phyloP scores from a whole-genome alignment of 306 rosid genomes.

The Canavalia gladiata region DNA sequence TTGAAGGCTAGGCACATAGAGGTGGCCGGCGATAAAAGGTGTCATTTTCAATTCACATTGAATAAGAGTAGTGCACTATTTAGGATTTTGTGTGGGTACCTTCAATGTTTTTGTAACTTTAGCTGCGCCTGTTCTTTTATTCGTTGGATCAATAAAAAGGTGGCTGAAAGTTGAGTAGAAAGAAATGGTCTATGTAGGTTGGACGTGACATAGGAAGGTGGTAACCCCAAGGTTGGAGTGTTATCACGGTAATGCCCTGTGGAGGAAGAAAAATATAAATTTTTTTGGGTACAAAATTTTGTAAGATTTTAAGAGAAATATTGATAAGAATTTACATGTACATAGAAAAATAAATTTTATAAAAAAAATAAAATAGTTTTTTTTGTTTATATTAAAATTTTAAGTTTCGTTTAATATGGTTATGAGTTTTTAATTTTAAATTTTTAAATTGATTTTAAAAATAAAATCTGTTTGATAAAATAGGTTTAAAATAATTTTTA shows the following conservation, averaged over 20 bases:
- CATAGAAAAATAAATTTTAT: too few relatives aligned
- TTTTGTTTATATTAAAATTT: too few relatives aligned
- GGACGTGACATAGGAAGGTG: slow-evolving; percentile 20
- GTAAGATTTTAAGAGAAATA: too few relatives aligned
- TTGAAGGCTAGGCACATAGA: slow-evolving; percentile 18
- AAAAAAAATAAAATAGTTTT: too few relatives aligned
- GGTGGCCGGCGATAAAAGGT: neutral
- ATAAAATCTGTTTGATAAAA: too few relatives aligned
- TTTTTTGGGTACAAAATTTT: too few relatives aligned
- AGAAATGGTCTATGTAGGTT: neutral
- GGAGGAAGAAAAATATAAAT: neutral
- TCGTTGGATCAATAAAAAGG: slow-evolving; percentile 40
- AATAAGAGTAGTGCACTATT: neutral
- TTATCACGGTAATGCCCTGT: neutral
- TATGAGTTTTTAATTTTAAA: too few relatives aligned
- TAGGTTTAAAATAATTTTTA: too few relatives aligned
- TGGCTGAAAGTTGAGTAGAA: neutral
- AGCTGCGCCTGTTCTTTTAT: neutral
- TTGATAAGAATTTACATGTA: too few relatives aligned
- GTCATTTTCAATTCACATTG: slow-evolving; percentile 31
- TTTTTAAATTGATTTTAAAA: too few relatives aligned
- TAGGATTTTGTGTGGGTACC: slow-evolving; percentile 6
- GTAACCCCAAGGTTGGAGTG: neutral
- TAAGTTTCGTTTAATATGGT: too few relatives aligned
- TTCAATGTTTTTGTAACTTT: slow-evolving; percentile 24